Base-by-base conservation (phyloP, 108 stramenopile species). In the Skeletonema potamos region DNA sequence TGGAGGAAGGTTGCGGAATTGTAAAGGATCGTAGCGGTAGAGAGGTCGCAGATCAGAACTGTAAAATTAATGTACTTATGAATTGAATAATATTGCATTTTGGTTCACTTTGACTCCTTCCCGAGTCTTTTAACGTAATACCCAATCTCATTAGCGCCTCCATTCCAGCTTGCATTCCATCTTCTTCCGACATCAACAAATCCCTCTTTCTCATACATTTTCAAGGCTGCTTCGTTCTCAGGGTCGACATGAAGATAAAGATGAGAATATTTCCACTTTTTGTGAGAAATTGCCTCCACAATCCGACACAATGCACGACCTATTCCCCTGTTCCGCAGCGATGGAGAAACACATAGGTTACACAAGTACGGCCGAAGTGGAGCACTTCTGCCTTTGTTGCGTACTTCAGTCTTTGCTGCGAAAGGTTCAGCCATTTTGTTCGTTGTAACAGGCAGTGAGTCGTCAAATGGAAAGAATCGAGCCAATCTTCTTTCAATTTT, bases 91-190 rank as follows among this genome's bases (percentile, higher is more conserved):
- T 37, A 12, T 37, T 37, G 36, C 36, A 37, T 37, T 37, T 37
- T 37, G n/a, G 39, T 41, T 41, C 3, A 41, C 39, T 41, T 41
- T 41, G 39, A n/a, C 15, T 41, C 39, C 15, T 41, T 41, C n/a
- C 39, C 39, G n/a, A 41, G 15, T 41, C 15, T 41, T n/a, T 41
- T 41, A 10, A 41, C 39, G 54, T 79, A 94, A 66, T 94, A 94
- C 10, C 93, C 88, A 72, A 94, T 94, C 10, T 86, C 71, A 28
- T 83, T 79, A 17, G 92, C 73, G 36, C 73, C 78, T 18, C 90
- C 93, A 41, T 88, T 87, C 93, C 90, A 94, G 59, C 87, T 77
- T 17, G 85, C 87, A 72, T 85, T 87, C 93, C 93, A 94, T 58
- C 93, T 65, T 57, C 65, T 74, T 8, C 88, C 89, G 24, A 88